Evolutionary conservation across 2,329 filamentous ascomycete genomes (phyloP).

Genomic region (Sporothrix protearum): DNA sequence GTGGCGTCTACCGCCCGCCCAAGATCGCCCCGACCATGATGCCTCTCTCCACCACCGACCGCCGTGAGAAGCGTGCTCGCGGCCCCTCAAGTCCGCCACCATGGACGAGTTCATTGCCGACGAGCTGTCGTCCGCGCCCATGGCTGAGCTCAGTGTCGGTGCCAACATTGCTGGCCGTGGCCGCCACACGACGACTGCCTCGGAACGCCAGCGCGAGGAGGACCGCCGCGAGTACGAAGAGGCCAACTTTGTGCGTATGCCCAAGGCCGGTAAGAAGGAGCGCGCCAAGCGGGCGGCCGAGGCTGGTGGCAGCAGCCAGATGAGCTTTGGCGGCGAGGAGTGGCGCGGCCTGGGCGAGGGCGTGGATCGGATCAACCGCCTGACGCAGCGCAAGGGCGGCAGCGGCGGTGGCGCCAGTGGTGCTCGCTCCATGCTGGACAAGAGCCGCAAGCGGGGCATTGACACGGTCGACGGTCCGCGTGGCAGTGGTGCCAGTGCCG

Average conservation of each 20-base stretch:
- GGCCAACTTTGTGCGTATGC: slow-evolving; percentile 82
- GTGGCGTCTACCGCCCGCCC: slow-evolving; percentile 81
- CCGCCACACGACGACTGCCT: slow-evolving; percentile 70
- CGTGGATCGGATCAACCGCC: slow-evolving; percentile 76
- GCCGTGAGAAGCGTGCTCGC: slow-evolving; percentile 59
- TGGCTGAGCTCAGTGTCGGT: slow-evolving; percentile 85
- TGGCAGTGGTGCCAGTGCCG: slow-evolving; percentile 48
- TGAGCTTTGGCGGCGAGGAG: slow-evolving; percentile 86
- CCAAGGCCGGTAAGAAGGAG: slow-evolving; percentile 85
- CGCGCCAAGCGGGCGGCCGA: slow-evolving; percentile 59
- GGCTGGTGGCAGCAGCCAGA: slow-evolving; percentile 48
- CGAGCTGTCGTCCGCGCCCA: slow-evolving; percentile 76
- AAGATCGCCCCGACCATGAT: slow-evolving; percentile 83
- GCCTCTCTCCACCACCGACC: slow-evolving; percentile 67
- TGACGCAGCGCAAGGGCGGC: slow-evolving; percentile 68
- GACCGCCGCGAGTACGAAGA: slow-evolving; percentile 88
- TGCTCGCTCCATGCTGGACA: slow-evolving; percentile 66
- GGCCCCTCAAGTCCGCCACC: slow-evolving; percentile 70
- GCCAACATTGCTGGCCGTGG: slow-evolving; percentile 80
- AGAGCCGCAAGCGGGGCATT: slow-evolving; percentile 75
- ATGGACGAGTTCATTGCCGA: slow-evolving; percentile 88
- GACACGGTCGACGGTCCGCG: slow-evolving; percentile 67
- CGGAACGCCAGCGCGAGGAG: slow-evolving; percentile 71
- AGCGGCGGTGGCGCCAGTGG: slow-evolving; percentile 48
- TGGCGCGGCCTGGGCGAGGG: slow-evolving; percentile 84